Base-by-base conservation (phyloP, 345 rosid species). In the Diplotaxis tenuifolia region DNA sequence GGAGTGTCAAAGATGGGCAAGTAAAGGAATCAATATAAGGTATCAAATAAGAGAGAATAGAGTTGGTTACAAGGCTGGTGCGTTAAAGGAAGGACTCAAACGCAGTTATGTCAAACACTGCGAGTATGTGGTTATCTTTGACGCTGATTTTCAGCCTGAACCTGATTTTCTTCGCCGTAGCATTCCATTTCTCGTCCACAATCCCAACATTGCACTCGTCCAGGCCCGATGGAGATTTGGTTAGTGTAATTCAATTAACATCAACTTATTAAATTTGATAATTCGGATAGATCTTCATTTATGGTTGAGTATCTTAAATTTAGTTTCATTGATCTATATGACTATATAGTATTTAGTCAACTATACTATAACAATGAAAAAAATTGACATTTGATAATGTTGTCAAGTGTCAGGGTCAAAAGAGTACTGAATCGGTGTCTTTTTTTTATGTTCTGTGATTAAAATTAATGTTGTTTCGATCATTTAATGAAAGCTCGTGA, bases 201-300 rank as follows among this genome's bases (percentile, higher is more conserved):
- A 88, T 45, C 80, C 97, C 1, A 89, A 88, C 84, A 83, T 96
- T 75, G 99, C 98, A 15, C 90, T 96, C 2, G 97, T 96, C 70
- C 99, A 96, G 64, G 98, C 84, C n/a, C 93, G 99, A 12, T 96
- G 99, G 99, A 83, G 99, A 73, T 96, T 96, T 66, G 99, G 99
- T 96, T n/a, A 88, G 0, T 25, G 6, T 40, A 40, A 40, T 40
- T 40, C 16, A 4, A 14, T 40, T 40, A n/a, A n/a, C n/a, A n/a
- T n/a, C 1, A 40, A 40, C 49, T 12, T 40, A 40, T 40, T 40
- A 40, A 38, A 34, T 50, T 34, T 21, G 58, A 21, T 53, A 21
- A 21, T 10, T 53, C 58, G 10, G 58, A 21, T 53, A 53, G 58
- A 53, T 22, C 34, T 28, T 27, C 36, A 57, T 57, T 57, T 57